Evolutionary conservation across 352 stramenopile species (phyloP).

Genomic region (Globisporangium cylindrosporum): DNA sequence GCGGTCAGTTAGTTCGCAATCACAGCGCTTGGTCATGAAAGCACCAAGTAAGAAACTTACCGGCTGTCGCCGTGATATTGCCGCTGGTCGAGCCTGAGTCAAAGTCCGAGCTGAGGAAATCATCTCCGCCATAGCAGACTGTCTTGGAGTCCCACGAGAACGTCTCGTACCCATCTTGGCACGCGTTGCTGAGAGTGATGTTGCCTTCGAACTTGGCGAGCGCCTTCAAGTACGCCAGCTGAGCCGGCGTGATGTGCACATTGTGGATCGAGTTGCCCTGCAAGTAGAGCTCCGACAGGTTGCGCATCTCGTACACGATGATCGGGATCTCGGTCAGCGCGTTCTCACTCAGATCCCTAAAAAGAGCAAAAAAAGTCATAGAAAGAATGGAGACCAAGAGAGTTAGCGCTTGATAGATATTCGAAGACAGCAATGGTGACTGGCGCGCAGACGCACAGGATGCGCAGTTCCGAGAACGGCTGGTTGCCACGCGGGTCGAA

Average conservation of each 20-base stretch:
- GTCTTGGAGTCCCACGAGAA: conserved; percentile 49
- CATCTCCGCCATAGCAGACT: conserved; percentile 43
- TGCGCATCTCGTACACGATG: conserved; percentile 66
- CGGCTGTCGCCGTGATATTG: conserved; percentile 27
- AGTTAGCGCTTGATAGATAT: background rate
- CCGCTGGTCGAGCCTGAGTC: conserved; percentile 28
- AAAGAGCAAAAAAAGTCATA: background rate
- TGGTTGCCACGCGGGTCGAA: conserved; percentile 55
- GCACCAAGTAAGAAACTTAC: conserved; percentile 8
- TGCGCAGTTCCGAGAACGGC: conserved; percentile 40
- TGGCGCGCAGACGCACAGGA: conserved; percentile 41
- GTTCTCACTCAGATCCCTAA: conserved; percentile 65
- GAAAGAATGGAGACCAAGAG: background rate
- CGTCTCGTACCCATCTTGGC: conserved; percentile 41
- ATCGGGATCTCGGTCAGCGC: conserved; percentile 54
- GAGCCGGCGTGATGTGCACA: conserved; percentile 44
- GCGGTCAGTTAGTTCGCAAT: background rate
- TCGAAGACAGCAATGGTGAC: background rate
- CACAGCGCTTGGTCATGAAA: background rate
- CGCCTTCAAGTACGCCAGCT: conserved; percentile 55
- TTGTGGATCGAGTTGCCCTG: conserved; percentile 51
- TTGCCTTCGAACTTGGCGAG: conserved; percentile 47
- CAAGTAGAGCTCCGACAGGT: conserved; percentile 50
- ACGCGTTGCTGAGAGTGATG: conserved; percentile 34
- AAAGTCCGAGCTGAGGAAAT: conserved; percentile 39